phyloP scores from a whole-genome alignment of 139 green algal genomes.

The Mesotaenium endlicherianum region DNA sequence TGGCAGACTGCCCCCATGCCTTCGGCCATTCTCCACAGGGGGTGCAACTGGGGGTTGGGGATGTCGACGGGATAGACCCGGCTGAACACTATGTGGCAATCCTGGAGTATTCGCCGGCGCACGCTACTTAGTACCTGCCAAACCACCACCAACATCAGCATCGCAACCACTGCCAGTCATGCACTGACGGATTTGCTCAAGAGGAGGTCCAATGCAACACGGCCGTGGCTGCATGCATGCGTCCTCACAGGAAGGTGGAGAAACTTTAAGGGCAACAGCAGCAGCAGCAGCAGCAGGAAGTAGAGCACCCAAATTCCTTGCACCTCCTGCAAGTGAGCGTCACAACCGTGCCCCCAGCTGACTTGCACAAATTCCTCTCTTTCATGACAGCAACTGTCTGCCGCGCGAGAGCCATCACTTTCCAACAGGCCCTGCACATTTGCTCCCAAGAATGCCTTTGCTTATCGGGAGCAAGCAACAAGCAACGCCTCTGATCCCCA shows the following conservation, averaged over 20 bases:
- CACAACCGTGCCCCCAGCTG: no score
- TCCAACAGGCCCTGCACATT: not conserved
- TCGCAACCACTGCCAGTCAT: no score
- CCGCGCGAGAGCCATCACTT: not conserved
- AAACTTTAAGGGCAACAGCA: not conserved
- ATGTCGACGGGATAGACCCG: conserved; percentile 65
- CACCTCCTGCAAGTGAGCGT: no score
- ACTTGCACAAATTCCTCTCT: no score
- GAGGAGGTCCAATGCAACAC: no score
- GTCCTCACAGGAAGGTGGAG: no score
- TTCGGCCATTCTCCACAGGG: conserved; percentile 73
- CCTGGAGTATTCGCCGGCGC: conserved; percentile 53
- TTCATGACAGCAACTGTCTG: not conserved
- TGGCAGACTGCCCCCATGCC: conserved; percentile 69
- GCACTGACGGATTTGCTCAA: no score
- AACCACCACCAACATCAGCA: conserved; percentile 15
- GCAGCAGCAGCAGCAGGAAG: not conserved
- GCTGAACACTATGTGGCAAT: conserved; percentile 72
- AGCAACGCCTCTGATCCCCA: not conserved
- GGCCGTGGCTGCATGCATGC: no score
- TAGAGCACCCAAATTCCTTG: no score
- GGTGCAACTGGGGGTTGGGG: conserved; percentile 59
- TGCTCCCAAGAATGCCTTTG: not conserved
- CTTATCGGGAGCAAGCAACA: not conserved
- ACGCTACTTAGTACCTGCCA: conserved; percentile 45